Evolutionary conservation across 441 rosid species (phyloP).

Genomic region (Erodium moschatum): DNA sequence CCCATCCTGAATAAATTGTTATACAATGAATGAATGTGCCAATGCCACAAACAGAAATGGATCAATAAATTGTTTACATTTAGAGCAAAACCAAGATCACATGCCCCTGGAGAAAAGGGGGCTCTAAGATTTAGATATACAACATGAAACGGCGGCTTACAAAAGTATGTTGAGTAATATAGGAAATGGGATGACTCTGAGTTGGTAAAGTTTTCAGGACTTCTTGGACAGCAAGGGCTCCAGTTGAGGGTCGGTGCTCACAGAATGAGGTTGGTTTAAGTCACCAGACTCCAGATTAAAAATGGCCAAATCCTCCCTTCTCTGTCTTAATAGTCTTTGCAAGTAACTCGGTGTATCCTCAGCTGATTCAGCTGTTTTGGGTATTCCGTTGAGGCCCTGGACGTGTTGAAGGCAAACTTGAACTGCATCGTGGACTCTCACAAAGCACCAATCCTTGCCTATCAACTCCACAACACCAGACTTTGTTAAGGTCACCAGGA

Average conservation of each 20-base stretch:
- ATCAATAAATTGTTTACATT: not conserved
- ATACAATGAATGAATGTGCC: not conserved
- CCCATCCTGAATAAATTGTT: too few species aligned
- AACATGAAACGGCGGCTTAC: not conserved
- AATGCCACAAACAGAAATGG: not conserved
- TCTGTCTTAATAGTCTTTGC: constrained; percentile 35
- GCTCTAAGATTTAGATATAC: not conserved
- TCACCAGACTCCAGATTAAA: constrained; percentile 46
- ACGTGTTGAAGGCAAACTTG: constrained; percentile 87
- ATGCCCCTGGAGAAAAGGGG: not conserved
- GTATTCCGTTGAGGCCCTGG: constrained; percentile 36
- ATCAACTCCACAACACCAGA: constrained; percentile 66
- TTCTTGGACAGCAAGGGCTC: constrained; percentile 47
- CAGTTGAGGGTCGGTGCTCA: constrained; percentile 29
- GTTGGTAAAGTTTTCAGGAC: constrained; percentile 20
- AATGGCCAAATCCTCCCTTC: constrained; percentile 34
- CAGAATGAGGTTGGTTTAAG: constrained; percentile 16
- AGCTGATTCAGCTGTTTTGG: constrained; percentile 22
- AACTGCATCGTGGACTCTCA: constrained; percentile 89
- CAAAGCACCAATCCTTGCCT: constrained; percentile 93
- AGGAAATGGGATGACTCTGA: too few species aligned
- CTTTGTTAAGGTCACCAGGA: constrained; percentile 59
- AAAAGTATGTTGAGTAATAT: too few species aligned
- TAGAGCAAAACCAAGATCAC: not conserved
- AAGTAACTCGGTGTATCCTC: constrained; percentile 38